phyloP scores from a whole-genome alignment of 179 eudicot genomes.

The Monotropa hypopitys region DNA sequence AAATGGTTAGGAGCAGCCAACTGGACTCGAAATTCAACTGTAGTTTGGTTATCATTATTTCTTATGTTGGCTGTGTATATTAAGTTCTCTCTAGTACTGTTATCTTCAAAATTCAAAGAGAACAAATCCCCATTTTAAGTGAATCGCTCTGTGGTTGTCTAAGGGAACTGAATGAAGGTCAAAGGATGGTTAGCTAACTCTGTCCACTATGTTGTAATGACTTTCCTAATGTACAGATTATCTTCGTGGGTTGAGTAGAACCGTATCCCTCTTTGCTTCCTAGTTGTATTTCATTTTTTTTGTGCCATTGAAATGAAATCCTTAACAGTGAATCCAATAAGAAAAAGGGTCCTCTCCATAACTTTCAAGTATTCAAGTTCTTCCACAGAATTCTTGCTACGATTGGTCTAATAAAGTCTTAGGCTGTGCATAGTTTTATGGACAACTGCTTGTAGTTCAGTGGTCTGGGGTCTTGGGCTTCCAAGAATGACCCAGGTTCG shows the following conservation, averaged over 20 bases:
- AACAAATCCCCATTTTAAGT: neutral
- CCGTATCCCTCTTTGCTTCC: neutral
- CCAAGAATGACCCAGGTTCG: too few relatives aligned
- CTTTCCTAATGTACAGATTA: slow-evolving; percentile 5
- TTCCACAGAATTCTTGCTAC: too few relatives aligned
- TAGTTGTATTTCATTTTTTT: neutral
- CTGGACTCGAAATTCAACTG: neutral
- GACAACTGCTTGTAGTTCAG: too few relatives aligned
- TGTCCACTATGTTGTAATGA: neutral
- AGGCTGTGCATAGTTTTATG: too few relatives aligned
- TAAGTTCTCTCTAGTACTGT: neutral
- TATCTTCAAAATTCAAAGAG: neutral
- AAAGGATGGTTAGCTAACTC: neutral
- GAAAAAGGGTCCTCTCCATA: too few relatives aligned
- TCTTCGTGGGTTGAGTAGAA: neutral
- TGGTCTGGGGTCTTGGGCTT: too few relatives aligned
- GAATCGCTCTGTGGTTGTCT: neutral
- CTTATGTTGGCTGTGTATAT: slow-evolving; percentile 2
- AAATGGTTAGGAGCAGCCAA: slow-evolving; percentile 12
- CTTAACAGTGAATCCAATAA: too few relatives aligned
- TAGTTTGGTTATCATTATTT: neutral
- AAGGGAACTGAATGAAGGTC: neutral
- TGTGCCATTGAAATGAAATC: too few relatives aligned
- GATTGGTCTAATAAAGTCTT: too few relatives aligned
- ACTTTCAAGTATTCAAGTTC: too few relatives aligned